Evolutionary conservation across 192 early-diverging fungal genomes (phyloP), one percentile per base, ranked within the genome.

Genomic region (Ramicandelaber brevisporus): DNA sequence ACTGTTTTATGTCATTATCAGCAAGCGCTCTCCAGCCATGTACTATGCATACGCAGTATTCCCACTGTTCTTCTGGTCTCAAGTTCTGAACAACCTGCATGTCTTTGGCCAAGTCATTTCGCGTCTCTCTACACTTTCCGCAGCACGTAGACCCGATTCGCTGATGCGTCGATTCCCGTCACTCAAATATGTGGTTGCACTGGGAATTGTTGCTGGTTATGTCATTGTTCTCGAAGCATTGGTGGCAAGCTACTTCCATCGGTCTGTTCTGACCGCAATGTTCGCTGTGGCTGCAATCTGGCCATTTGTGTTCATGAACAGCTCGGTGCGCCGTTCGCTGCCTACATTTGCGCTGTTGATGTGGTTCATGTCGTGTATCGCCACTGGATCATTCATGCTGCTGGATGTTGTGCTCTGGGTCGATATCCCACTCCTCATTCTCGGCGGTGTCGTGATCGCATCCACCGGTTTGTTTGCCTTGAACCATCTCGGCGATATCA

Each of bases 41-140:
- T 95, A 95, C 57, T 89, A 95, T 45, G 65, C 64, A 0, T 95
- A 95, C 23, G 53, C 63, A 5, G 59, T 67, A 3, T 89, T 95
- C 53, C 84, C 83, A 0, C 48, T 78, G 0, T 81, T 55, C 37
- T 83, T 95, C 44, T 95, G 84, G 84, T 54, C 57, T 17, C 57
- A 70, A 10, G 44, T 66, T 5, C 17, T 63, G 6, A 36, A 51
- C n/a, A 44, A 55, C 12, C 17, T 32, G 6, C 38, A 38, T 7
- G 39, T 54, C 25, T 29, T 52, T 10, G 39, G 37, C 26, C 30
- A 37, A 36, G 59, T 32, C 29, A 38, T 25, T 14, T 33, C 11
- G 46, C 38, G 11, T 33, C 60, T 4, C 2, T 41, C 10, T 25
- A 38, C 4, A 26, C 35, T 7, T 11, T 57, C 5, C n/a, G 12